These are phyloP conservation scores for Globisporangium alternatum DNA, from an alignment of 352 stramenopile genomes.

Conservation along the genomic window DNA sequence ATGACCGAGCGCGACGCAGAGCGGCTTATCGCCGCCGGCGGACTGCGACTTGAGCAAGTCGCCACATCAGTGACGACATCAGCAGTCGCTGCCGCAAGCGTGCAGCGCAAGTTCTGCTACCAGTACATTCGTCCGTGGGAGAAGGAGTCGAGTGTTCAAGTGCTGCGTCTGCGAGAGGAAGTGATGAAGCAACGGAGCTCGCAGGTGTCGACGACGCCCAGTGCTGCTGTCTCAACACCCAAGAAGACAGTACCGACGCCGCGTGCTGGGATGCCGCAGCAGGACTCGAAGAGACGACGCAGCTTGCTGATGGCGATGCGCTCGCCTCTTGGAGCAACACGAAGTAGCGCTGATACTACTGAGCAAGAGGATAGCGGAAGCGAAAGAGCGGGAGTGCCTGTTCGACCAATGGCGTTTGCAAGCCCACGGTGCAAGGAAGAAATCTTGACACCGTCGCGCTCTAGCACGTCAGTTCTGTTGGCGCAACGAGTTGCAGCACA, in stretches of 20 bases:
- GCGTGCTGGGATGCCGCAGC: not conserved
- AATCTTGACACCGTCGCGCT: constrained; percentile 5
- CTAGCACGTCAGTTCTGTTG: not conserved
- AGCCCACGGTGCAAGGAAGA: constrained; percentile 10
- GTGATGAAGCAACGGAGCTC: not conserved
- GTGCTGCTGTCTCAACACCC: not conserved
- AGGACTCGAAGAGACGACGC: not conserved
- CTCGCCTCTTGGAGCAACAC: not conserved
- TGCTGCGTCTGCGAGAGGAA: constrained; percentile 15
- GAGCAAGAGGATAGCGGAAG: not conserved
- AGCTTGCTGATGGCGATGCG: constrained; percentile 1
- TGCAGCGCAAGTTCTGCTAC: constrained; percentile 12
- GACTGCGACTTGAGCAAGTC: not conserved
- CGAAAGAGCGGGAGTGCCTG: not conserved
- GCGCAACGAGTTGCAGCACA: not conserved
- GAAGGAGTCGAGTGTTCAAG: constrained; percentile 7
- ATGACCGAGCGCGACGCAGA: constrained; percentile 12
- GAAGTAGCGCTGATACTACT: not conserved
- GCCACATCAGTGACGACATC: not conserved
- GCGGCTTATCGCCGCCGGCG: constrained; percentile 10
- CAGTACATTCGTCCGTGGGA: constrained; percentile 13
- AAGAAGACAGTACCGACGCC: not conserved
- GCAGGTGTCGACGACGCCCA: too few relatives aligned
- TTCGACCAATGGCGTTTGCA: not conserved
- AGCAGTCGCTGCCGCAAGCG: not conserved